phyloP scores from a whole-genome alignment of 2,329 filamentous ascomycete genomes.

The Dichotomopilus funicola region DNA sequence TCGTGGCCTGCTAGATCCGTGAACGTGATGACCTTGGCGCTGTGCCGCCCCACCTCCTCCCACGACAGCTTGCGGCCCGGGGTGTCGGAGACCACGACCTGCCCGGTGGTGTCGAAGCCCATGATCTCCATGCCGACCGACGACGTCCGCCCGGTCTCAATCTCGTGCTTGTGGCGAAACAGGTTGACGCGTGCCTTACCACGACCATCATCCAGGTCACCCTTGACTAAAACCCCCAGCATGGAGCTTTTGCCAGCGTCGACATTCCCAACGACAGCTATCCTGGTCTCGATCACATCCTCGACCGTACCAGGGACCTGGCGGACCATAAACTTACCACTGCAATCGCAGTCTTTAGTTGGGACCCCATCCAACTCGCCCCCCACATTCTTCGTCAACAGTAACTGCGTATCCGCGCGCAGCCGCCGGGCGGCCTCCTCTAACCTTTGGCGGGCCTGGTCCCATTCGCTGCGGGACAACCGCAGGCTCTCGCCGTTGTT shows the following conservation, averaged over 20 bases:
- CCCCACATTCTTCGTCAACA: conserved; percentile 87
- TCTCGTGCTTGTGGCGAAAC: conserved; percentile 96
- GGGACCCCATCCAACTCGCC: conserved; percentile 66
- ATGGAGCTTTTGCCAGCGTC: conserved; percentile 97
- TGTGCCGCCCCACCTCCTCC: conserved; percentile 95
- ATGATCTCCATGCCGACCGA: conserved; percentile 99
- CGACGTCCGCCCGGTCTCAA: conserved; percentile 90
- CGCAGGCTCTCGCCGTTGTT: conserved; percentile 81
- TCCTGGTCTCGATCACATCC: conserved; percentile 88
- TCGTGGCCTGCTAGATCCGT: conserved; percentile 95
- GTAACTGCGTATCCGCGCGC: conserved; percentile 69
- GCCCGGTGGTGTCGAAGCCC: conserved; percentile 84
- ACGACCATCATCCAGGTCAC: conserved; percentile 87
- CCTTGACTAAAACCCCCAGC: conserved; percentile 91
- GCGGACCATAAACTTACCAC: conserved; percentile 81
- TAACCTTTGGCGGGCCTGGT: conserved; percentile 60
- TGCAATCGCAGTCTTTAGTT: conserved; percentile 64
- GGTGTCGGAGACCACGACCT: conserved; percentile 73
- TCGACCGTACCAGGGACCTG: conserved; percentile 67
- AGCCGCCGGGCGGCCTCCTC: conserved; percentile 56
- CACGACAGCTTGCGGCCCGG: conserved; percentile 81
- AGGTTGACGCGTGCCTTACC: conserved; percentile 91
- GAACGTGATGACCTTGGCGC: conserved; percentile 94
- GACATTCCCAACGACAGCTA: conserved; percentile 95
- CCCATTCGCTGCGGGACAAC: conserved; percentile 69